Evolutionary conservation across 192 early-diverging fungal species (phyloP), one percentile per base, ranked within the genome.

Genomic region (Backusella luteola): DNA sequence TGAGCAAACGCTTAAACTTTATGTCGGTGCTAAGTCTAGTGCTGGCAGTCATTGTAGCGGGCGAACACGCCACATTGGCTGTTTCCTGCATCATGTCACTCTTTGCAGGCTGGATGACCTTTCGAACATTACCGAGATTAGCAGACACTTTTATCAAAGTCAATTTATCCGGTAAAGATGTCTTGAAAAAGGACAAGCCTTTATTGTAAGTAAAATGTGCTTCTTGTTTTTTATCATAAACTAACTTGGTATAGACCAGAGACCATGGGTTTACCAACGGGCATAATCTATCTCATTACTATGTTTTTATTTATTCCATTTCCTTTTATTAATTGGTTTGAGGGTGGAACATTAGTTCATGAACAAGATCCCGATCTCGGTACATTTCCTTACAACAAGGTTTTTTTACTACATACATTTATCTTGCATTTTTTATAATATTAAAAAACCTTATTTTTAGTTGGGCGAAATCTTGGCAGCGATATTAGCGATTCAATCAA

Each of bases 251-350:
- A 32, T 80, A 96, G 95, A n/a, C 89, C 97, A 0, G 98, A 99
- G 83, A 94, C 91, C 76, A 94, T 96, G 94, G 98, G 98, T 23
- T 89, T 96, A 67, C 86, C 97, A 5, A 90, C 91, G 0, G 97
- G 95, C 17, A 87, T 94, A 29, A 87, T 97, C 29, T 99, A 99
- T 73, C 85, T 99, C 52, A 89, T 94, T 11, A 87, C 86, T 14
- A 88, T 98, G 76, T 96, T 98, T 78, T 56, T 97, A 34, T 98
- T 98, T 77, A 96, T 99, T 32, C 98, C 98, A 0, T 92, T 96
- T 29, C 97, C 95, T 12, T 99, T 99, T 80, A 88, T 95, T 66
- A 81, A 85, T 21, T 98, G 94, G 93, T 93, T 96, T 81, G 75
- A 77, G 71, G 87, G 80, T 53, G 71, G 14, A 39, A 71, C n/a